Conservation (phyloP, 768 basidiomycete genomes). For the Xerocomellus chrysenteron region DNA sequence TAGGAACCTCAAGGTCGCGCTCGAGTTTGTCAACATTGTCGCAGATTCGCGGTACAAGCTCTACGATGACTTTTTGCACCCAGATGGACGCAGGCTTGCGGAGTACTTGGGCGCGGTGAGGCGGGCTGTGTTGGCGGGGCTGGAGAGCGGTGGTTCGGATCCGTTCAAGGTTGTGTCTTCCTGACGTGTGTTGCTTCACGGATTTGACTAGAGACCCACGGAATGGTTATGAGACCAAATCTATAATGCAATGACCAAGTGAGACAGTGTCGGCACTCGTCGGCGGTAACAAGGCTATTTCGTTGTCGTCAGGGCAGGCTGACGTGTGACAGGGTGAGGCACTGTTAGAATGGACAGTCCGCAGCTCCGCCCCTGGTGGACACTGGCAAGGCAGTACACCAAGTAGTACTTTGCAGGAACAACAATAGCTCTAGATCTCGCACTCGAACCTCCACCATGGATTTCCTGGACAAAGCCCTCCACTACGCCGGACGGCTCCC, state of each 20-base stretch:
- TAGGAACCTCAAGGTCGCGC: constrained; percentile 74
- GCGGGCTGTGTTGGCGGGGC: constrained; percentile 64
- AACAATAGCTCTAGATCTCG: background rate
- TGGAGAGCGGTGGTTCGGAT: constrained; percentile 77
- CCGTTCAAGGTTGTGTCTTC: constrained; percentile 53
- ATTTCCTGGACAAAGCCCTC: constrained; percentile 40
- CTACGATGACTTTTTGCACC: constrained; percentile 77
- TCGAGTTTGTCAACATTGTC: constrained; percentile 80
- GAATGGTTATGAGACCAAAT: background rate
- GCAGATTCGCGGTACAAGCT: constrained; percentile 85
- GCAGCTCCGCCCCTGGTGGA: background rate
- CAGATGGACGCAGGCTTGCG: constrained; percentile 57
- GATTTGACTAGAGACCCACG: background rate
- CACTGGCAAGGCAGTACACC: background rate
- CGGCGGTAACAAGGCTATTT: background rate
- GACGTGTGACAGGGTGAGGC: constrained; percentile 3
- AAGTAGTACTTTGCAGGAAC: background rate
- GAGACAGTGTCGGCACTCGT: background rate
- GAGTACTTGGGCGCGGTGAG: constrained; percentile 77
- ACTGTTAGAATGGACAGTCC: background rate
- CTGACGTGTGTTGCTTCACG: constrained; percentile 9
- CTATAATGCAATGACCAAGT: background rate
- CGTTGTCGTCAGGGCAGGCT: background rate
- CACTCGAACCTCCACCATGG: constrained; percentile 31
- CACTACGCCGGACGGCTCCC: constrained; percentile 37